These are phyloP conservation scores for Niebla homalea DNA, from an alignment of 495 filamentous ascomycete genomes.

Conservation along the genomic window DNA sequence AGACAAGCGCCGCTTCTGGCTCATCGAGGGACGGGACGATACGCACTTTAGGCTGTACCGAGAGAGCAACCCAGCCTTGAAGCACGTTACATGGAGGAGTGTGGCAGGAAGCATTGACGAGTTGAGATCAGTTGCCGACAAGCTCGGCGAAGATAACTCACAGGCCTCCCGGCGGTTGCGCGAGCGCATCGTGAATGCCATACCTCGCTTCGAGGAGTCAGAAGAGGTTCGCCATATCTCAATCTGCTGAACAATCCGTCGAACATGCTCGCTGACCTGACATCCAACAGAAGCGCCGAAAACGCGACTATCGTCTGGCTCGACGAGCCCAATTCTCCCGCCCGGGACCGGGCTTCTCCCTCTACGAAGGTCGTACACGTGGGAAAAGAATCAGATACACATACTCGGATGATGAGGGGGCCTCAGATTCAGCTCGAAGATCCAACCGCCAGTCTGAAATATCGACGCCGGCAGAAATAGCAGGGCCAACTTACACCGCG, in stretches of 20 bases:
- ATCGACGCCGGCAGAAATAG: slow-evolving; percentile 53
- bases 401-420: slow-evolving; percentile 80
- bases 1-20: slow-evolving; percentile 80
- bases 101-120: slow-evolving; percentile 86
- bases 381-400: slow-evolving; percentile 95
- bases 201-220: slow-evolving; percentile 87
- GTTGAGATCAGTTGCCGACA: slow-evolving; percentile 56
- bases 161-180: slow-evolving; percentile 65
- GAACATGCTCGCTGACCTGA: slow-evolving; percentile 21
- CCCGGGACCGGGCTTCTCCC: slow-evolving; percentile 77
- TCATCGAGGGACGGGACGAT: slow-evolving; percentile 89
- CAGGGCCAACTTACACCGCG: slow-evolving; percentile 72
- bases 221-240: slow-evolving; percentile 53
- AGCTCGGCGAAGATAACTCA: slow-evolving; percentile 63
- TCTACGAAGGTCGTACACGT: slow-evolving; percentile 91
- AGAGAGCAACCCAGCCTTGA: slow-evolving; percentile 72
- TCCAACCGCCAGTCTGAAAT: slow-evolving; percentile 64
- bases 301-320: slow-evolving; percentile 76
- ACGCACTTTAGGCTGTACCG: slow-evolving; percentile 89
- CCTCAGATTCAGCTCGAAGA: slow-evolving; percentile 49
- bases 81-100: slow-evolving; percentile 78
- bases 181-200: slow-evolving; percentile 61
- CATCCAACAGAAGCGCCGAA: slow-evolving; percentile 61
- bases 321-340: slow-evolving; percentile 80
- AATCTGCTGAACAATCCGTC: background rate